Base-by-base conservation (phyloP, 2,329 filamentous ascomycete species). In the Lanzia echinophila region DNA sequence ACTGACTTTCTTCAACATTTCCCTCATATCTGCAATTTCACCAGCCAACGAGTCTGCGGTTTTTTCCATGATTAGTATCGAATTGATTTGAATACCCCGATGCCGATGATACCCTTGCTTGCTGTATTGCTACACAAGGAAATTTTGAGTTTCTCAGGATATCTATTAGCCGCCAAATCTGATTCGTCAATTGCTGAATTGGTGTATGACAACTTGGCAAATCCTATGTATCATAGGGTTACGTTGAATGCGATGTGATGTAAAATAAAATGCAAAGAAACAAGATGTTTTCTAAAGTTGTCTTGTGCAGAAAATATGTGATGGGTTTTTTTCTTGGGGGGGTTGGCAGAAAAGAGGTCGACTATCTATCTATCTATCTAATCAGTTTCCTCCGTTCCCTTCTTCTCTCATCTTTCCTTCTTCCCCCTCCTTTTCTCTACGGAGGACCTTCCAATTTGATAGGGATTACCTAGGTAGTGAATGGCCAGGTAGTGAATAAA, bases 11-110 rank as follows among this genome's bases (percentile, higher is more conserved):
- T 13, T 36, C 22, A 52, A 46, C 19, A 36, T 42, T 19, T 46
- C 49, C 28, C 32, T 52, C 49, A 52, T 52, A 10, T 13, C 17
- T 5, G 49, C 41, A 38, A 52, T 46, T n/a, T 52, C 49, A 31
- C 28, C 39, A 7, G 41, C n/a, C 22, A 52, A 47, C n/a, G 49
- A 52, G 20, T 46, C 49, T 1, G 22, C 31, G 11, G 31, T 32
- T 13, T 46, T 46, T 41, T 46, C 32, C 49, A 46, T 52, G n/a
- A 17, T 46, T 22, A 6, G 19, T 11, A 11, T 42, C 7, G 39
- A 22, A 11, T 42, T 22, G n/a, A 22, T 24, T 20, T 13, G 19
- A 6, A 13, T 44, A 13, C 15, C n/a, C n/a, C 2, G 33, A 36
- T 17, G 22, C 8, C 45, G n/a, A 28, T 28, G 24, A 28, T 28